Conservation (phyloP, 805 yeast species). For the Teunomyces barrocoloradensis region DNA sequence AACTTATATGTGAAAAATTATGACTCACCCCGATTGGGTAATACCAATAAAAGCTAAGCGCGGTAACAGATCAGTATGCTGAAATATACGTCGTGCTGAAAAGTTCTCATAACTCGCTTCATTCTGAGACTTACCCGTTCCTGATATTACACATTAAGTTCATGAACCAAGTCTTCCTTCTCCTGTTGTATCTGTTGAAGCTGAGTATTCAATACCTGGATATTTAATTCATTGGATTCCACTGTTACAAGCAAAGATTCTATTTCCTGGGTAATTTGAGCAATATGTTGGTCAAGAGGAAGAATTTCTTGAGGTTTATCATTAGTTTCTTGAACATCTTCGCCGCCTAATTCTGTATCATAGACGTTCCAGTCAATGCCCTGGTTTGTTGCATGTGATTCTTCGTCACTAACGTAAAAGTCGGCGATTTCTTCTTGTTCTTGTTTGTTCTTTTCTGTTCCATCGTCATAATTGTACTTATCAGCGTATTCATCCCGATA, state of each 20-base stretch:
- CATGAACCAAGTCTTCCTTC: not conserved
- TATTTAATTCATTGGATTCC: not conserved
- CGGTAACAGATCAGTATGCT: constrained; percentile 12
- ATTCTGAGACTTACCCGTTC: not conserved
- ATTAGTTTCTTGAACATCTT: not conserved
- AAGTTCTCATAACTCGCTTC: not conserved
- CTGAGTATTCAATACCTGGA: not conserved
- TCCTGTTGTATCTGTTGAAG: not conserved
- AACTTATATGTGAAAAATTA: constrained; percentile 5
- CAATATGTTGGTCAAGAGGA: not conserved
- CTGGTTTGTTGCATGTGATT: not conserved
- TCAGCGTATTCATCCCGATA: constrained; percentile 12
- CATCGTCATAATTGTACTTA: constrained; percentile 13
- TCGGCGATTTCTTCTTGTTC: constrained; percentile 7
- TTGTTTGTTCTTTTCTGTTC: not conserved
- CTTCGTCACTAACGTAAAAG: constrained; percentile 5
- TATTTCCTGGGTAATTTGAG: not conserved
- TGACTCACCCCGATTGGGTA: constrained; percentile 11
- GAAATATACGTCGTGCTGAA: not conserved
- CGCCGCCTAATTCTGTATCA: constrained; percentile 8
- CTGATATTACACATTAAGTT: not conserved
- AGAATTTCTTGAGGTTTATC: not conserved
- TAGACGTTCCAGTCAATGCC: constrained; percentile 5
- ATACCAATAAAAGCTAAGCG: constrained; percentile 10
- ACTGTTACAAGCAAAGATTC: not conserved